Evolutionary conservation across 768 basidiomycete species (phyloP).

Genomic region (Leccinum subgranulosum): DNA sequence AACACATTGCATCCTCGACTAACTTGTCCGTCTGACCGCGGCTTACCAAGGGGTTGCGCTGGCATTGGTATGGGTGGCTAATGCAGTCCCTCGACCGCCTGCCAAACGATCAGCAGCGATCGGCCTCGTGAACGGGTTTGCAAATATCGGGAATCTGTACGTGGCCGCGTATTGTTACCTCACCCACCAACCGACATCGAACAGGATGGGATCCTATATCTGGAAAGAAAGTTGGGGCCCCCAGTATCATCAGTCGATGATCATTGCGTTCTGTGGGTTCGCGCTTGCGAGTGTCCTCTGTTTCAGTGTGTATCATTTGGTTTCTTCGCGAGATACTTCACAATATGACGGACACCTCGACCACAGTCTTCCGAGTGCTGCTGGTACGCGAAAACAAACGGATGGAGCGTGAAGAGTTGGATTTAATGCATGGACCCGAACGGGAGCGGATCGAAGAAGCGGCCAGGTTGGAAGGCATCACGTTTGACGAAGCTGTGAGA

Average conservation of each 20-base stretch:
- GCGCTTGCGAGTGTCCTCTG: conserved; percentile 32
- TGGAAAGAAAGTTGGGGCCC: conserved; percentile 64
- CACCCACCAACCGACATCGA: not conserved
- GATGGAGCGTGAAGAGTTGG: conserved; percentile 48
- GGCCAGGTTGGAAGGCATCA: conserved; percentile 55
- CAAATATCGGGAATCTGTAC: conserved; percentile 57
- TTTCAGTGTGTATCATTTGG: conserved; percentile 32
- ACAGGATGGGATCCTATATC: conserved; percentile 57
- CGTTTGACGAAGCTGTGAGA: conserved; percentile 57
- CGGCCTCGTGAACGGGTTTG: conserved; percentile 58
- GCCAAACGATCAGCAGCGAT: conserved; percentile 54
- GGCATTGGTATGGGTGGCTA: conserved; percentile 61
- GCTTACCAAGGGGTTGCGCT: conserved; percentile 35
- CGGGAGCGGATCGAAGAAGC: conserved; percentile 54
- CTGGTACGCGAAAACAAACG: conserved; percentile 49
- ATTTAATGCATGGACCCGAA: conserved; percentile 42
- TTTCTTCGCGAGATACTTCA: not conserved
- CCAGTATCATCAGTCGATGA: conserved; percentile 60
- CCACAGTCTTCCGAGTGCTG: conserved; percentile 39
- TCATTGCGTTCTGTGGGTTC: conserved; percentile 43
- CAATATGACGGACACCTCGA: no score
- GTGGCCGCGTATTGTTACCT: conserved; percentile 15
- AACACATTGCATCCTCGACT: not conserved
- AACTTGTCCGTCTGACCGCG: not conserved
- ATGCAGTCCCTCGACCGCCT: conserved; percentile 58